Evolutionary conservation across 2,329 filamentous ascomycete genomes (phyloP).

Genomic region (Elsinoe perseae): DNA sequence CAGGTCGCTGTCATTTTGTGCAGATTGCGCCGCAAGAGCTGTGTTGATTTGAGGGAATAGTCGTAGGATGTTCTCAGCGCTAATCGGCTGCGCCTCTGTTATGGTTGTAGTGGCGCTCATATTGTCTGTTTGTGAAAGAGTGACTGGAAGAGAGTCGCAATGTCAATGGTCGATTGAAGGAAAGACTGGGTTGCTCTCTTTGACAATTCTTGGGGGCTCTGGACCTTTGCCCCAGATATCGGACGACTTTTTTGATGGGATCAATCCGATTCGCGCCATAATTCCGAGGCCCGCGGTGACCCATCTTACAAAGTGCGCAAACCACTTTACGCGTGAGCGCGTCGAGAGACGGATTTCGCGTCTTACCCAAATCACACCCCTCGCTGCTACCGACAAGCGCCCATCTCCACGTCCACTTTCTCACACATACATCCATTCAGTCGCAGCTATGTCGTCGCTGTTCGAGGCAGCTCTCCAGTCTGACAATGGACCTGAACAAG

Average conservation of each 20-base stretch:
- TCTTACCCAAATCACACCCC: neutral
- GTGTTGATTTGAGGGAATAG: conserved; percentile 79
- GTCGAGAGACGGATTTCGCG: conserved; percentile 6
- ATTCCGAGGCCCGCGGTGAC: neutral
- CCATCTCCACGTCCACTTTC: neutral
- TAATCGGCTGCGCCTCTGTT: conserved; percentile 46
- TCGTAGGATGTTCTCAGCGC: conserved; percentile 74
- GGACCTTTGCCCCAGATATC: conserved; percentile 9
- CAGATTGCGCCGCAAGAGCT: conserved; percentile 49
- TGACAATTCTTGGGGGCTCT: neutral
- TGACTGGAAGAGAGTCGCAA: neutral
- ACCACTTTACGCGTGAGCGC: conserved; percentile 16
- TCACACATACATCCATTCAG: neutral
- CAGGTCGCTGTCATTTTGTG: conserved; percentile 60
- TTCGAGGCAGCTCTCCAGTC: conserved; percentile 45
- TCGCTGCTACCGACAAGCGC: conserved; percentile 3
- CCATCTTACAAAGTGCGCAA: neutral
- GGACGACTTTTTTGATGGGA: conserved; percentile 11
- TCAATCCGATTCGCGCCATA: neutral
- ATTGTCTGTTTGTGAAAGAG: conserved; percentile 10
- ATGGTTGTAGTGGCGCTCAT: conserved; percentile 29
- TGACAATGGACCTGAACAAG: conserved; percentile 33
- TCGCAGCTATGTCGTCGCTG: conserved; percentile 43
- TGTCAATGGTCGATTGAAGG: neutral
- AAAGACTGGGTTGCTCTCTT: neutral